Percentiles rank a stretch among this genome's conserved stretches.
These are phyloP conservation scores for Spathaspora hagerdaliae DNA, from an alignment of 805 yeast genomes.

Conservation along the genomic window DNA sequence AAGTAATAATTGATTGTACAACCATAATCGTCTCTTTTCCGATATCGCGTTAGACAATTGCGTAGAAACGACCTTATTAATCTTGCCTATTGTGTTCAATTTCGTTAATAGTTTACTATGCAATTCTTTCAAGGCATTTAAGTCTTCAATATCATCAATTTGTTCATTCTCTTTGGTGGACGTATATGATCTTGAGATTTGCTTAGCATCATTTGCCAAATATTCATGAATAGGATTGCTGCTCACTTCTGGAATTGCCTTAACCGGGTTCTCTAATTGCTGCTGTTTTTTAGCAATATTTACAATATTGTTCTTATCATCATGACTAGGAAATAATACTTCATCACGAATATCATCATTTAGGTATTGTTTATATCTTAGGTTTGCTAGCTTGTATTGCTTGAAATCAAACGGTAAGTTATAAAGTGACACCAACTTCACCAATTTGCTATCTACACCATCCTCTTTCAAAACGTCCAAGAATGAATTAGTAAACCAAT, in stretches of 20 bases:
- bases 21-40: slow-evolving; percentile 36
- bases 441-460: neutral
- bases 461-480: slow-evolving; percentile 19
- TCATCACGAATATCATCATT: slow-evolving; percentile 3
- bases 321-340: slow-evolving; percentile 1
- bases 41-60: slow-evolving; percentile 22
- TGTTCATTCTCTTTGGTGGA: slow-evolving; percentile 12
- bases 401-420: slow-evolving; percentile 28
- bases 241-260: neutral
- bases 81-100: slow-evolving; percentile 34
- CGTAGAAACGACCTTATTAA: slow-evolving; percentile 31
- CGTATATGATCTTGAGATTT: slow-evolving; percentile 3
- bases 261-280: slow-evolving; percentile 6
- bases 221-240: slow-evolving; percentile 3
- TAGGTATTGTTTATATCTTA: slow-evolving; percentile 24
- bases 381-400: slow-evolving; percentile 30
- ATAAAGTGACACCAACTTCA: slow-evolving; percentile 14
- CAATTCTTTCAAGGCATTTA: slow-evolving; percentile 14
- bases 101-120: slow-evolving; percentile 27
- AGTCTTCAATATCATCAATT: slow-evolving; percentile 12
- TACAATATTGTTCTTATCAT: slow-evolving; percentile 2
- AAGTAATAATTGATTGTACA: slow-evolving; percentile 38
- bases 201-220: slow-evolving; percentile 3
- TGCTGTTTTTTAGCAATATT: slow-evolving; percentile 9
- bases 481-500: slow-evolving; percentile 38